Evolutionary conservation across 2,329 filamentous ascomycete species (phyloP).

Genomic region (Monilinia laxa): DNA sequence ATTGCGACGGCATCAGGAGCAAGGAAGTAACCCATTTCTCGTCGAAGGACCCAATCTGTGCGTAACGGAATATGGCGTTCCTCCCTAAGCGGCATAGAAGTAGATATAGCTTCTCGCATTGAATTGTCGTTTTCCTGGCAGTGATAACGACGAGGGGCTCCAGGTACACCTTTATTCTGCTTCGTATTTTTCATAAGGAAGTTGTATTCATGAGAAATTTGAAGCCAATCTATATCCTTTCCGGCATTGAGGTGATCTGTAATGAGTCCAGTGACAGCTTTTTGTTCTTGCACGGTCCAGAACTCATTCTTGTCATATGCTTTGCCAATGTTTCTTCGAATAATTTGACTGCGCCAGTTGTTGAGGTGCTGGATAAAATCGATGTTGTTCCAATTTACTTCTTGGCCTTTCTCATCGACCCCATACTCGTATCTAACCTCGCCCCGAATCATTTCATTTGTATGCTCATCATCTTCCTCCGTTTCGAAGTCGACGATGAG

Average conservation of each 20-base stretch:
- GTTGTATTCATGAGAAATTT: conserved; percentile 13
- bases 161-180: neutral
- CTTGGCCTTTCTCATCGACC: neutral
- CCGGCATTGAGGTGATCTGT: neutral
- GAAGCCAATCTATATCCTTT: conserved; percentile 12
- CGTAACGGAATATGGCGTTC: neutral
- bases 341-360: conserved; percentile 11
- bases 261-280: neutral
- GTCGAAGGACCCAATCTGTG: neutral
- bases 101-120: conserved; percentile 4
- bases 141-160: conserved; percentile 16
- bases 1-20: neutral
- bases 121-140: neutral
- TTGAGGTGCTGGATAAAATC: neutral
- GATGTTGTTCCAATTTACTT: neutral
- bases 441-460: neutral
- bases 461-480: neutral
- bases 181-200: neutral
- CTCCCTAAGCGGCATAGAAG: conserved; percentile 7
- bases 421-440: neutral
- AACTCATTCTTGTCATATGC: neutral
- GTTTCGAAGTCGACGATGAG: neutral
- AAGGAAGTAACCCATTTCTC: conserved; percentile 12
- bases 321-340: conserved; percentile 6
- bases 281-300: conserved; percentile 14